Base-by-base conservation (phyloP, 2,329 filamentous ascomycete species). In the Paecilomyces fulvus region DNA sequence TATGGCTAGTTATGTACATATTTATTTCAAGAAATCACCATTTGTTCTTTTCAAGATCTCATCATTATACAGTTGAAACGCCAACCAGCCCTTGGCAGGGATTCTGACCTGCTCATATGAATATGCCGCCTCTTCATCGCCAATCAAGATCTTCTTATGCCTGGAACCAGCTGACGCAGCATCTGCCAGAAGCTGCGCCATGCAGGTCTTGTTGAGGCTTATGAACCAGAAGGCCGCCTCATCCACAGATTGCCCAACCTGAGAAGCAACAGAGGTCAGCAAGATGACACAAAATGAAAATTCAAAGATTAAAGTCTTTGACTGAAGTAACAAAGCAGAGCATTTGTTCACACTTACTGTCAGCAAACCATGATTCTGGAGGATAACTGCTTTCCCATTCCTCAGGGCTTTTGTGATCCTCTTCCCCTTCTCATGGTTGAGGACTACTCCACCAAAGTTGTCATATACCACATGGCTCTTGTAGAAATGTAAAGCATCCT, bases 331-430 rank as follows among this genome's bases (percentile, higher is more conserved):
- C 25, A 14, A 17, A 6, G 17, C 17, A 9, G 20, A 8, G 6
- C n/a, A 37, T 8, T 43, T 1, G 37, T 43, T 49, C 20, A 49
- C 54, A 49, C 54, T 17, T n/a, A 75, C 75, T 1, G 81, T 82
- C 57, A 83, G 65, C 17, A 83, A 66, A 0, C 81, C 81, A 64
- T 83, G 80, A 62, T 82, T 83, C 60, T 77, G 74, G n/a, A 83
- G 67, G 12, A 83, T 69, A 3, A 75, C 79, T 0, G 79, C 80
- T 63, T 83, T 83, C 54, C 74, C 76, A 17, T 61, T 58, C 1
- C 80, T 80, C 5, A 83, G 69, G 0, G 74, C 71, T 21, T 68
- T 60, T 1, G 79, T 79, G 59, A 83, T 82, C 37, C 70, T 71
- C 6, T 67, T 63, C 0, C 81, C 80, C 65, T 83, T 80, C 51